phyloP scores from a whole-genome alignment of 2,329 filamentous ascomycete species.

The Ambrosiella cleistominuta region DNA sequence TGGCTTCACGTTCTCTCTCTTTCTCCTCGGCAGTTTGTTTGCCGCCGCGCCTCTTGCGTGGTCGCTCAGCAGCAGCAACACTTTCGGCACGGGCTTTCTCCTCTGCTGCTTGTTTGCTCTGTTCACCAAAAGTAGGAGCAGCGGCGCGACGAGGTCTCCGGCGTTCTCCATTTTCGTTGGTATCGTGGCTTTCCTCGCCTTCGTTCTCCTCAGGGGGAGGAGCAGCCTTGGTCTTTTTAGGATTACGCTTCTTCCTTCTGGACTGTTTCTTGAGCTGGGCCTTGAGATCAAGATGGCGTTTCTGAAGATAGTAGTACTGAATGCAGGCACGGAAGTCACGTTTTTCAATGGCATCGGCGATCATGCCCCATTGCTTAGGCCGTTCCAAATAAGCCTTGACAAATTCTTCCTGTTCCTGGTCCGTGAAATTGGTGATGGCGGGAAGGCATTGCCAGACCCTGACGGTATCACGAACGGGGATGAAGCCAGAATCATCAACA shows the following conservation, averaged over 20 bases:
- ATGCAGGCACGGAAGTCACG: constrained; percentile 67
- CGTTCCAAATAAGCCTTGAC: constrained; percentile 57
- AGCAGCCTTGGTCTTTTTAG: constrained; percentile 42
- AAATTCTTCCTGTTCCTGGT: constrained; percentile 52
- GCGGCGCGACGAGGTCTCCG: constrained; percentile 44
- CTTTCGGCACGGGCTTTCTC: constrained; percentile 10
- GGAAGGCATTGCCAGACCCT: constrained; percentile 55
- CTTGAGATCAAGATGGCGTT: constrained; percentile 57
- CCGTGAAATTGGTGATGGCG: constrained; percentile 56
- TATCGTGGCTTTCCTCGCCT: constrained; percentile 39
- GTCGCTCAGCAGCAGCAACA: constrained; percentile 4
- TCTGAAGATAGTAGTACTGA: constrained; percentile 72
- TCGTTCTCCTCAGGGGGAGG: constrained; percentile 50
- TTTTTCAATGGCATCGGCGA: constrained; percentile 48
- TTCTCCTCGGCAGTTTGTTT: constrained; percentile 27
- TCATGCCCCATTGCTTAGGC: constrained; percentile 68
- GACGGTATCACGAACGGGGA: constrained; percentile 49
- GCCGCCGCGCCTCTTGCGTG: constrained; percentile 22
- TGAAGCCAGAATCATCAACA: constrained; percentile 46
- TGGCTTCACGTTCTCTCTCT: constrained; percentile 21
- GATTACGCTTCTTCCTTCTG: constrained; percentile 38
- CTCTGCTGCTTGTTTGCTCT: constrained; percentile 14
- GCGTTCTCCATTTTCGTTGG: constrained; percentile 41
- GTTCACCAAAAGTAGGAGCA: constrained; percentile 58
- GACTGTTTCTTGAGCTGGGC: constrained; percentile 53